Conservation (phyloP, 352 stramenopile genomes). For the Pythium insidiosum region DNA sequence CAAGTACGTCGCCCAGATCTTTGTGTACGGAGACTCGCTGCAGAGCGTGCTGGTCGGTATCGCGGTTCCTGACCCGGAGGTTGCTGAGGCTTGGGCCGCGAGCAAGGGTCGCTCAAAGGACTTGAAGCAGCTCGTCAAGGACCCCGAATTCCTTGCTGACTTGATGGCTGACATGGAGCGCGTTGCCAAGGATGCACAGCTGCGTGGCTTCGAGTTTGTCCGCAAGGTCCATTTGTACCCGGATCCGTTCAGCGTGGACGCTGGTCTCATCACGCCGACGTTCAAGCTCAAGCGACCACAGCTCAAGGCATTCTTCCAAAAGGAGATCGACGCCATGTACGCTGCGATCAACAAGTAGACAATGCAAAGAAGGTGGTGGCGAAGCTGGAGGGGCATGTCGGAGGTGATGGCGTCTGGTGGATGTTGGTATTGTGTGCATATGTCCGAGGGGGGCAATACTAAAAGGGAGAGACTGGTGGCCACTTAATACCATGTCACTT, state of each 20-base stretch:
- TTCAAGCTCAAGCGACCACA: constrained; percentile 94
- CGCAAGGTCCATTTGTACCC: constrained; percentile 84
- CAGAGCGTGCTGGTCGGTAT: constrained; percentile 93
- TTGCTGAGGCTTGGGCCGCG: constrained; percentile 43
- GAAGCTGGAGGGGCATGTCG: not conserved
- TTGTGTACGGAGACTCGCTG: constrained; percentile 95
- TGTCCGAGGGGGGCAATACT: no score
- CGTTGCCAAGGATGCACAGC: constrained; percentile 36
- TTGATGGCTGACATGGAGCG: constrained; percentile 27
- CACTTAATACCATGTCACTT: no score
- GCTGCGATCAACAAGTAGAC: constrained; percentile 8
- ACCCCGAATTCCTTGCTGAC: constrained; percentile 21
- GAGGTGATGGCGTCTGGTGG: not conserved
- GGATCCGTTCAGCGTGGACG: constrained; percentile 86
- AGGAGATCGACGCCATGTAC: constrained; percentile 51
- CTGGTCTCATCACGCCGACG: constrained; percentile 90
- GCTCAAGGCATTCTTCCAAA: constrained; percentile 41
- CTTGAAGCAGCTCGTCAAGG: constrained; percentile 16
- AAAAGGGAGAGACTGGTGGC: no score
- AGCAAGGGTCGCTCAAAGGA: constrained; percentile 36
- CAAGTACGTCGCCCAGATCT: constrained; percentile 91
- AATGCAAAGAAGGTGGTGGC: not conserved
- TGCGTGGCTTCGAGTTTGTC: constrained; percentile 91
- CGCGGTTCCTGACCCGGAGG: constrained; percentile 79
- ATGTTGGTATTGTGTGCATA: no score